Base-by-base conservation (phyloP, 768 basidiomycete genomes). In the Pholiota conissans region DNA sequence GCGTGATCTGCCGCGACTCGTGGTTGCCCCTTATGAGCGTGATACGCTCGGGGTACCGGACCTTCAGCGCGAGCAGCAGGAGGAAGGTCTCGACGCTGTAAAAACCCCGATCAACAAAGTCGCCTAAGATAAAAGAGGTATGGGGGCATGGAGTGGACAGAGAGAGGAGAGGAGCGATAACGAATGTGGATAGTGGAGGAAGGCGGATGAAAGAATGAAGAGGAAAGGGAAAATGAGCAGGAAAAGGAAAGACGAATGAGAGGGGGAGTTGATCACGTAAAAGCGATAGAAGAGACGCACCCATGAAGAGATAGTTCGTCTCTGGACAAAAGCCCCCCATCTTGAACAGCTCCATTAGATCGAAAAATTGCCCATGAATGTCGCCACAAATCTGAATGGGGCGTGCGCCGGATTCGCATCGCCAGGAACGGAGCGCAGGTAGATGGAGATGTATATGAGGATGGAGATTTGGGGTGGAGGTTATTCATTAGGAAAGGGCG, bases 21-120 rank as follows among this genome's bases (percentile, higher is more conserved):
- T 98, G 96, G 81, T 98, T 98, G 9, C 96, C 96, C 46, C 96
- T 84, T 61, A 98, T 95, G 62, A 98, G 87, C 0, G 94, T 97
- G 71, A 98, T 96, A 52, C 95, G 89, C 69, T 98, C 96, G 26
- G 95, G 96, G 72, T 97, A 98, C 20, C 96, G 92, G 60, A 96
- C 91, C 73, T 99, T 99, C 70, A 97, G 85, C 0, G 95, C 94
- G 63, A 98, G 85, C 18, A 98, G 84, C 45, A 98, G 85, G 18
- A 97, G 84, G 71, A 98, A 96, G 0, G 96, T 98, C 70, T 98
- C 96, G 57, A 98, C 93, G 69, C 86, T 89, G 79, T 97, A 98
- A 76, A 94, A 97, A 29, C 96, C 96, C 53, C 96, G 87, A 74
- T 98, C 96, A 63, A 98, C 96, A 70, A 98, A 98, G 75, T 98